These are phyloP conservation scores for Monilinia aucupariae DNA, from an alignment of 2,329 filamentous ascomycete genomes.

Conservation along the genomic window DNA sequence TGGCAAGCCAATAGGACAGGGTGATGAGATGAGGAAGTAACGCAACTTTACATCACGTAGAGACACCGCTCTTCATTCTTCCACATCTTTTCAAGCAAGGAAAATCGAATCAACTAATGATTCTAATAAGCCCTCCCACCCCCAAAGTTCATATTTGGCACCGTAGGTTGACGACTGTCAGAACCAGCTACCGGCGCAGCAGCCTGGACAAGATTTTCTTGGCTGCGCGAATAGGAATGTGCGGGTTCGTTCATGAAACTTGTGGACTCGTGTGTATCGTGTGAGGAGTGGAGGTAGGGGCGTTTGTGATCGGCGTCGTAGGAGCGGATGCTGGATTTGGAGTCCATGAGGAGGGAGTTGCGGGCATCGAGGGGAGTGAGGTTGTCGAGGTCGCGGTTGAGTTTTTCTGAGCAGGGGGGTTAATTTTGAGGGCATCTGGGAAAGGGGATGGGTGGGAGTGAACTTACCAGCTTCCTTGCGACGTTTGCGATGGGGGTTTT, in stretches of 20 bases:
- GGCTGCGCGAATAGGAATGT: slow-evolving; percentile 27
- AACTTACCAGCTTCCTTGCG: slow-evolving; percentile 83
- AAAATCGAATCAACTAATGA: no score
- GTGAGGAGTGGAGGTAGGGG: slow-evolving; percentile 20
- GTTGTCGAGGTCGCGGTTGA: slow-evolving; percentile 69
- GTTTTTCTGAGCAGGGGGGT: slow-evolving; percentile 56
- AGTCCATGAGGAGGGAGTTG: slow-evolving; percentile 63
- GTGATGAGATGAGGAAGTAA: neutral
- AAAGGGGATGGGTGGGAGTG: neutral
- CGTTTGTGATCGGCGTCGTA: slow-evolving; percentile 24
- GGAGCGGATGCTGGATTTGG: slow-evolving; percentile 9
- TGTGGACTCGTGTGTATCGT: slow-evolving; percentile 11
- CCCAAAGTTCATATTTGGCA: slow-evolving; percentile 6
- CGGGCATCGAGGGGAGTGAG: slow-evolving; percentile 83
- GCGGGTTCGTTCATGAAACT: slow-evolving; percentile 31
- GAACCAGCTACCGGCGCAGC: slow-evolving; percentile 8
- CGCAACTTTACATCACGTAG: no score
- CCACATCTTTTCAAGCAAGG: no score
- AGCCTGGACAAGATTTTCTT: slow-evolving; percentile 10
- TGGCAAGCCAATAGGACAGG: neutral
- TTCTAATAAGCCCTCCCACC: slow-evolving; percentile 27
- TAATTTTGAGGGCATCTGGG: neutral
- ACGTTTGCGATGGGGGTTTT: slow-evolving; percentile 84
- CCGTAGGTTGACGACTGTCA: slow-evolving; percentile 6
- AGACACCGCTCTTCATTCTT: no score